Conservation (phyloP, 371 early-diverging fungal genomes). For the Saksenaea oblongispora region DNA sequence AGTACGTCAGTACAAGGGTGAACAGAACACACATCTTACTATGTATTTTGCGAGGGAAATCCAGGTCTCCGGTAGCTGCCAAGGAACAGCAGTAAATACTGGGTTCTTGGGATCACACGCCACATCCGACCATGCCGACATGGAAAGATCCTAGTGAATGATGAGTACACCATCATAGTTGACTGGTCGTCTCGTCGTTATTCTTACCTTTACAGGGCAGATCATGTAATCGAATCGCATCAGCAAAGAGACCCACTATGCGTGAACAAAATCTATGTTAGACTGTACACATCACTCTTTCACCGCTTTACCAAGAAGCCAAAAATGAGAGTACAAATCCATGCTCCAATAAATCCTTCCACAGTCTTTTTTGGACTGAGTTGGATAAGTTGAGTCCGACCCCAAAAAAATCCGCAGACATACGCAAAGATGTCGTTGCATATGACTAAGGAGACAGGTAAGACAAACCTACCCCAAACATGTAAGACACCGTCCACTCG, state of each 20-base stretch:
- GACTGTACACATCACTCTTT: not conserved
- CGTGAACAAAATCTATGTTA: not conserved
- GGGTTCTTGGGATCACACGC: conserved; percentile 52
- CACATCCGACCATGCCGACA: conserved; percentile 49
- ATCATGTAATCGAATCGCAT: conserved; percentile 80
- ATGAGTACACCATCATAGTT: conserved; percentile 38
- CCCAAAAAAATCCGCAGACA: conserved; percentile 93
- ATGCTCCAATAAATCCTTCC: conserved; percentile 98
- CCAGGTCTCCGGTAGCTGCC: conserved; percentile 33
- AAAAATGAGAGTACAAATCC: conserved; percentile 84
- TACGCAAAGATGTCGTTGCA: conserved; percentile 99
- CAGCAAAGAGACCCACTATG: conserved; percentile 41
- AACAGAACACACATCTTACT: conserved; percentile 19
- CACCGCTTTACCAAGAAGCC: conserved; percentile 70
- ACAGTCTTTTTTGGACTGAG: conserved; percentile 99
- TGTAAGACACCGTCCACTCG: not conserved
- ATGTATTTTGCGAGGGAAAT: conserved; percentile 24
- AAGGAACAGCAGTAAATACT: conserved; percentile 47
- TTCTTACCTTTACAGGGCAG: conserved; percentile 77
- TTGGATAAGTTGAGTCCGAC: conserved; percentile 90
- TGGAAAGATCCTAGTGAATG: conserved; percentile 34
- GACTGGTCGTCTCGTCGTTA: conserved; percentile 8
- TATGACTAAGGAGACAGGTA: conserved; percentile 92
- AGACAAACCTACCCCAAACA: conserved; percentile 58
- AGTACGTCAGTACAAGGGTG: conserved; percentile 7